A percentile compares a stretch with the other conserved stretches of the same genome.
phyloP scores from a whole-genome alignment of 176 grass and related monocot species.

The Oryza brachyantha region DNA sequence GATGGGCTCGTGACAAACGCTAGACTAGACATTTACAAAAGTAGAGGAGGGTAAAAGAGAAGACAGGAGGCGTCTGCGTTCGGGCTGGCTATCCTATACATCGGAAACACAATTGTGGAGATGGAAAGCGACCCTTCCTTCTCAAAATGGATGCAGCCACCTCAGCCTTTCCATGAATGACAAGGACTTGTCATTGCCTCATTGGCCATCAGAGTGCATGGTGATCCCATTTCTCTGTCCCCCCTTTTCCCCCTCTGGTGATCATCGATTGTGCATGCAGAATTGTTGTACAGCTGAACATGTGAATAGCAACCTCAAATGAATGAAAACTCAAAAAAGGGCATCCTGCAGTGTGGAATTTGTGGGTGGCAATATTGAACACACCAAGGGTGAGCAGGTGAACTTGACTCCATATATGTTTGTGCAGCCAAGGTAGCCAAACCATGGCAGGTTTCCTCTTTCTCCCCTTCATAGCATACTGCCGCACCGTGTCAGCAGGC shows the following conservation, averaged over 20 bases:
- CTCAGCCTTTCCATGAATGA: not conserved
- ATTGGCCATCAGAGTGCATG: not conserved
- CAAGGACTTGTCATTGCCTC: not conserved
- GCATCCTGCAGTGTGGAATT: not conserved
- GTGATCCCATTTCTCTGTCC: not conserved
- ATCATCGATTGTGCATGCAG: not conserved
- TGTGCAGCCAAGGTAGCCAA: not conserved
- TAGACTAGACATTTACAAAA: not conserved
- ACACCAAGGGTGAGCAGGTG: not conserved
- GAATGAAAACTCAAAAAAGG: not conserved
- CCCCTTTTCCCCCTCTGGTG: not conserved
- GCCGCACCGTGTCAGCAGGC: too few relatives aligned
- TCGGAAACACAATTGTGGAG: not conserved
- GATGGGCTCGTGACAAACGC: not conserved
- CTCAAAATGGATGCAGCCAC: not conserved
- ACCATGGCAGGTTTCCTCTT: not conserved
- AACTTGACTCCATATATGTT: not conserved
- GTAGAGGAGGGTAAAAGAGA: not conserved
- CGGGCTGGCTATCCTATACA: not conserved
- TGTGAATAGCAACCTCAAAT: not conserved
- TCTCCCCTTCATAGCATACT: not conserved
- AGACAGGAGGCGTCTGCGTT: not conserved
- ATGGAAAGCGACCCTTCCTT: constrained; percentile 23
- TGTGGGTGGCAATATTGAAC: not conserved
- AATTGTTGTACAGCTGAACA: not conserved